Base-by-base conservation (phyloP, 2,329 filamentous ascomycete species). In the Didymella sp. region DNA sequence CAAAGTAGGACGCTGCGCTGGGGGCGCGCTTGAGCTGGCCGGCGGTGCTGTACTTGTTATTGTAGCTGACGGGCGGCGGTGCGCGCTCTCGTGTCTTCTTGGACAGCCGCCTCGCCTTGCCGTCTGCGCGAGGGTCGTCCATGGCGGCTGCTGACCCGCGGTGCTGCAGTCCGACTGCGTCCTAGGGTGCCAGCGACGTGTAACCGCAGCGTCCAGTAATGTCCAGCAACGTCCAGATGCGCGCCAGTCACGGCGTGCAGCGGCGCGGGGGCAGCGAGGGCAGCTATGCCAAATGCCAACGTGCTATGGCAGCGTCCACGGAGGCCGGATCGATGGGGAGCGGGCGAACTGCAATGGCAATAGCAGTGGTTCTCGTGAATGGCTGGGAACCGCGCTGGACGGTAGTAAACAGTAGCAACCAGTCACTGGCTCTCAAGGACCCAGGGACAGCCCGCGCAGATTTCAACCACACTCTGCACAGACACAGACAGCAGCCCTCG, bases 1-100 rank as follows among this genome's bases (percentile, higher is more conserved):
- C 49, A 33, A 63, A 69, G 61, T 67, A 67, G 6, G 60, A 62
- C n/a, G 64, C 60, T 13, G 58, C 60, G 17, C 58, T 60, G 2
- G 63, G 60, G 19, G 65, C 60, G n/a, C 67, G 59, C 56, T 64
- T 63, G 11, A 67, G 51, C 13, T 28, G 42, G 30, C 31, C 37
- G 12, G 44, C 56, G 22, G 50, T 50, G 56, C 41, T 50, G 51
- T 46, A 51, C 25, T 59, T 54, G 55, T 52, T 69, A 33, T 54
- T 59, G 33, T 60, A 58, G 54, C 47, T 62, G 31, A 66, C 60
- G 28, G 61, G 61, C 33, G 66, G 66, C 30, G 63, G 57, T 15
- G 48, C 48, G 31, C 53, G 61, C 44, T 55, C 48, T 25, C 62
- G 58, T 27, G 60, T 59, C 49, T 61, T 61, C 53, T 68, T 69